These are phyloP conservation scores for Musa acuminata DNA, from an alignment of 176 grass and related monocot genomes.

Conservation along the genomic window DNA sequence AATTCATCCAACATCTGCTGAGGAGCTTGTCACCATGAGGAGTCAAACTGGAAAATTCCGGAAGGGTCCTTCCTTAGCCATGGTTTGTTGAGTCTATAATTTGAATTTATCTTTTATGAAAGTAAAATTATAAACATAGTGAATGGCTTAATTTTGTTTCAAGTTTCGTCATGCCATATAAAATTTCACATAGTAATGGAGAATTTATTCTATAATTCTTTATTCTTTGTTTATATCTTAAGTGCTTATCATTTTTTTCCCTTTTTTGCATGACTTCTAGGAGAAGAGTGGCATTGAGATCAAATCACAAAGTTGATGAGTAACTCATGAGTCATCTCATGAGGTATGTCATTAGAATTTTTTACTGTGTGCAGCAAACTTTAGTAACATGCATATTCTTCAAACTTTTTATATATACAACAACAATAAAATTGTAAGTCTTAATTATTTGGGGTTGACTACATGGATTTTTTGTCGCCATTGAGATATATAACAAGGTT, in stretches of 20 bases:
- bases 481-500: too few species aligned
- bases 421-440: too few species aligned
- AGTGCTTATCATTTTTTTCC: not conserved
- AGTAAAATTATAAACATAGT: too few species aligned
- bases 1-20: conserved; percentile 80
- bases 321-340: not conserved
- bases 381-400: too few species aligned
- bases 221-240: not conserved
- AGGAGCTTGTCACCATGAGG: conserved; percentile 91
- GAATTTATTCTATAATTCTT: not conserved
- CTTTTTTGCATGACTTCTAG: not conserved
- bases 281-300: not conserved
- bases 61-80: conserved; percentile 26
- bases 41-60: conserved; percentile 59
- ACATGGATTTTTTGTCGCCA: too few species aligned
- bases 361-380: not conserved
- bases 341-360: not conserved
- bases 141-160: too few species aligned
- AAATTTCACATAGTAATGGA: not conserved
- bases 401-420: too few species aligned
- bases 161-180: too few species aligned
- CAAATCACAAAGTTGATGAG: not conserved
- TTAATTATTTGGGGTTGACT: too few species aligned
- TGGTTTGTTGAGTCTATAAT: conserved; percentile 25
- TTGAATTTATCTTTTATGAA: not conserved